These are phyloP conservation scores for Chlamydomonas urium DNA, from an alignment of 139 green algal species.

Conservation along the genomic window DNA sequence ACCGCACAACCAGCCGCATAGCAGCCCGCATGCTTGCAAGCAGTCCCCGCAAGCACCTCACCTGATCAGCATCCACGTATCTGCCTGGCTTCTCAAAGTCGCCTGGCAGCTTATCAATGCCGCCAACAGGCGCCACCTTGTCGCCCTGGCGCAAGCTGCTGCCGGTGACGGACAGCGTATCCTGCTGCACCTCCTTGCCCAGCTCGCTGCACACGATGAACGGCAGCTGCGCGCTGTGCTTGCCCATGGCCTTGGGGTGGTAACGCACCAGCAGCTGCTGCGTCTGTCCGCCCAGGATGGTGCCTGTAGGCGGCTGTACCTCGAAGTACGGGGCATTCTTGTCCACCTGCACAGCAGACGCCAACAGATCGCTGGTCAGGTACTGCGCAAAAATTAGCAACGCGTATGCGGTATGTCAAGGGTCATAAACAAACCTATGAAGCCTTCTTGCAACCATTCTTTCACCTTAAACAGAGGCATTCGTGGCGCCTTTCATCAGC, in stretches of 20 bases:
- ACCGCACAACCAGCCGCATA: not conserved
- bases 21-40: too few relatives aligned
- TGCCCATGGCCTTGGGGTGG: slow-evolving; percentile 38
- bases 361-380: too few relatives aligned
- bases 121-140: slow-evolving; percentile 28
- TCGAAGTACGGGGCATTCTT: slow-evolving; percentile 32
- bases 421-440: too few relatives aligned
- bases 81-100: slow-evolving; percentile 30
- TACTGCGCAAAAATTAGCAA: too few relatives aligned
- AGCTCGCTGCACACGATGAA: slow-evolving; percentile 10
- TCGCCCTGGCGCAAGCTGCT: slow-evolving; percentile 16
- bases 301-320: slow-evolving; percentile 25
- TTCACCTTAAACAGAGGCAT: too few relatives aligned
- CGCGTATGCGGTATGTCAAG: too few relatives aligned
- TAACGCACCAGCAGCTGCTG: slow-evolving; percentile 42
- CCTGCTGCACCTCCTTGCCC: not conserved
- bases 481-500: too few relatives aligned
- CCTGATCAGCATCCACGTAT: slow-evolving; percentile 42
- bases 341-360: slow-evolving; percentile 13
- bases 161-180: slow-evolving; percentile 10
- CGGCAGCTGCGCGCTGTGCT: slow-evolving; percentile 21
- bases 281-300: slow-evolving; percentile 17
- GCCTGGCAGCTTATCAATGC: slow-evolving; percentile 45
- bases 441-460: too few relatives aligned
- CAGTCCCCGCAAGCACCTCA: slow-evolving; percentile 6